Evolutionary conservation across 768 basidiomycete species (phyloP).

Genomic region (Nidularia pulvinata): DNA sequence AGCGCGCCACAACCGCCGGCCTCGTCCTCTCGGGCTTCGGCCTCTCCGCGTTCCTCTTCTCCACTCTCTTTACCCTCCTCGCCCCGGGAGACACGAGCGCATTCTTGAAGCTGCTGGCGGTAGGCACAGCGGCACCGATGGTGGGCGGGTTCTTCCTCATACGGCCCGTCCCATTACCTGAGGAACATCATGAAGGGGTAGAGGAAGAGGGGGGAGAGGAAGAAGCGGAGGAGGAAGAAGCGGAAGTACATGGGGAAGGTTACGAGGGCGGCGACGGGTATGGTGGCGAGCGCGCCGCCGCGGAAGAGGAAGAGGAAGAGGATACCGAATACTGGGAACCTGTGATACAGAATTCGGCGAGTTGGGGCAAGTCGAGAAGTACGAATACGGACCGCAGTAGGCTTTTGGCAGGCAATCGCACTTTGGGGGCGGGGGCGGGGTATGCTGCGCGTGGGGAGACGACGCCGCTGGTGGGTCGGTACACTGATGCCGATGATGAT

Average conservation of each 20-base stretch:
- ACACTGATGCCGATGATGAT: too few species aligned
- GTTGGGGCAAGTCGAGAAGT: neutral
- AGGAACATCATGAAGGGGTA: neutral
- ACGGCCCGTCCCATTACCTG: slow-evolving; percentile 59
- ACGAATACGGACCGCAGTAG: neutral
- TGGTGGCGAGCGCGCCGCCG: too few species aligned
- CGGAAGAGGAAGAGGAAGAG: too few species aligned
- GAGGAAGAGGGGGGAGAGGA: neutral
- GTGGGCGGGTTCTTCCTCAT: slow-evolving; percentile 70
- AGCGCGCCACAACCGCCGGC: slow-evolving; percentile 79
- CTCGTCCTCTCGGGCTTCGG: slow-evolving; percentile 88
- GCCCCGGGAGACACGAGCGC: slow-evolving; percentile 72
- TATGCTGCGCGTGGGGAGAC: too few species aligned
- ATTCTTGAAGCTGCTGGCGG: slow-evolving; percentile 71
- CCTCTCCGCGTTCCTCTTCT: slow-evolving; percentile 90
- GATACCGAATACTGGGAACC: too few species aligned
- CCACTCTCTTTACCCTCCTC: slow-evolving; percentile 65
- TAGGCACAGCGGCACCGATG: slow-evolving; percentile 83
- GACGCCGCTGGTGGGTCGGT: too few species aligned
- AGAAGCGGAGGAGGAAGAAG: neutral
- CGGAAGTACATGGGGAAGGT: neutral
- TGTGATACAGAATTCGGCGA: too few species aligned
- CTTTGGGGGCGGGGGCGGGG: neutral
- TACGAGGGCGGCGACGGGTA: too few species aligned
- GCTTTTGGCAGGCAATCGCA: neutral